Evolutionary conservation across 2,329 filamentous ascomycete genomes (phyloP), one percentile per base, ranked within the genome.

Genomic region (Byssochlamys sp.): DNA sequence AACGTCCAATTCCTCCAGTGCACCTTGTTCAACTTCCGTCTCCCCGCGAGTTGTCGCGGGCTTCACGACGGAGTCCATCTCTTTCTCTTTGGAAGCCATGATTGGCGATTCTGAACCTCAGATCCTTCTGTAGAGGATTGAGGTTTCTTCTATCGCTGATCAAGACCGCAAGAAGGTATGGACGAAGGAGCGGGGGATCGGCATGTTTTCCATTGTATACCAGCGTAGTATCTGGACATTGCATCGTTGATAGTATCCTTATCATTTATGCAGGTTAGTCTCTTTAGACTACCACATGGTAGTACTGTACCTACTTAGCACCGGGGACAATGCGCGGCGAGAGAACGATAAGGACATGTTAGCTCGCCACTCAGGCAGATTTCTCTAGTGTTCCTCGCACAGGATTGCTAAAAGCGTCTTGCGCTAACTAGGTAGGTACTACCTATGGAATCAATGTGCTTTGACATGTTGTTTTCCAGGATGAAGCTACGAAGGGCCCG

Each of bases 1-100:
- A 26, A 59, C 39, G 25, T 60, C 57, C 19, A 60, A 50, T 35
- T 59, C 59, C 5, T 56, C 59, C 26, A 59, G 45, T 50, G 10
- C 31, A 19, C 33, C 59, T 52, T 55, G 57, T n/a, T 53, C 55
- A 11, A 57, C n/a, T 6, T 55, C 52, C 9, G 52, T 27, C 24
- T 59, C 57, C 9, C 24, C 45, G 10, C 49, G 14, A 11, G 51
- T n/a, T 31, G 28, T 54, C 25, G 55, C 52, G 12, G 55, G 29
- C 50, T 57, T 10, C 49, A 26, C 49, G 27, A n/a, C 1, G 25
- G 24, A 14, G 19, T 51, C 49, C 49, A 28, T 6, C 14, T 51
- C 27, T 9, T 51, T 26, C 49, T 51, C 49, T n/a, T 26, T 51
- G 24, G 25, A 51, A 51, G 49, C 24, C 49, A 51, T 51, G 25